These are phyloP conservation scores for Cladophialophora psammophila DNA, from an alignment of 2,329 filamentous ascomycete genomes.

Conservation along the genomic window DNA sequence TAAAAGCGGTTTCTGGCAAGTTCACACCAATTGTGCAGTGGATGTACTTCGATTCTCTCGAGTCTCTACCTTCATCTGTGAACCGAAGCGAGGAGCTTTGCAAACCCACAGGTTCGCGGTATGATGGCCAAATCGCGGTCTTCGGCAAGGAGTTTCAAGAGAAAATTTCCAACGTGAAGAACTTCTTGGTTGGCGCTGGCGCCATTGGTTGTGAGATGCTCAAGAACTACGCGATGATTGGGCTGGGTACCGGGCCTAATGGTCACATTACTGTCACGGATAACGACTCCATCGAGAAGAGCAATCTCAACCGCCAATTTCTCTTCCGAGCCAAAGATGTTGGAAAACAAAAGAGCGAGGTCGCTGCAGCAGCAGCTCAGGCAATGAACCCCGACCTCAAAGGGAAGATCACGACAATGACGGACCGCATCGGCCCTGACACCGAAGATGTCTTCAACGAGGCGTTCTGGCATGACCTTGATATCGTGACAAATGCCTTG, in stretches of 20 bases:
- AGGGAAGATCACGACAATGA: conserved; percentile 83
- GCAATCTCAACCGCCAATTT: conserved; percentile 97
- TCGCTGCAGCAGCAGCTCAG: conserved; percentile 86
- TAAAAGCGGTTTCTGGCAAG: conserved; percentile 97
- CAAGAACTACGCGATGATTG: conserved; percentile 99
- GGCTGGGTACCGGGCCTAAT: conserved; percentile 83
- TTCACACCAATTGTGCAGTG: conserved; percentile 96
- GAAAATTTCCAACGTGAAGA: conserved; percentile 85
- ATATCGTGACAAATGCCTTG: conserved; percentile 94
- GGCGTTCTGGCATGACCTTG: conserved; percentile 83
- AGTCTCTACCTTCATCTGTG: conserved; percentile 81
- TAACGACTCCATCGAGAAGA: conserved; percentile 99
- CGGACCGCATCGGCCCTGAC: conserved; percentile 88
- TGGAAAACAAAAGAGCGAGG: conserved; percentile 94
- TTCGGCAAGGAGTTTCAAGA: conserved; percentile 94
- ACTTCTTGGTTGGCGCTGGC: conserved; percentile 95
- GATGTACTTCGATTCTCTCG: conserved; percentile 98
- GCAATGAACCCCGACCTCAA: conserved; percentile 93
- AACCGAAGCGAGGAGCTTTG: conserved; percentile 85
- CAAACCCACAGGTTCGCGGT: conserved; percentile 82
- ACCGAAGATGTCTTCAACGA: conserved; percentile 96
- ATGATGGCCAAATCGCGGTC: conserved; percentile 96
- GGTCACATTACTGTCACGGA: conserved; percentile 94
- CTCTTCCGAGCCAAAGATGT: conserved; percentile 93
- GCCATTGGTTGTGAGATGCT: conserved; percentile 99